Conservation (phyloP, 192 early-diverging fungal genomes). For the Gaertneriomyces semiglobifer region DNA sequence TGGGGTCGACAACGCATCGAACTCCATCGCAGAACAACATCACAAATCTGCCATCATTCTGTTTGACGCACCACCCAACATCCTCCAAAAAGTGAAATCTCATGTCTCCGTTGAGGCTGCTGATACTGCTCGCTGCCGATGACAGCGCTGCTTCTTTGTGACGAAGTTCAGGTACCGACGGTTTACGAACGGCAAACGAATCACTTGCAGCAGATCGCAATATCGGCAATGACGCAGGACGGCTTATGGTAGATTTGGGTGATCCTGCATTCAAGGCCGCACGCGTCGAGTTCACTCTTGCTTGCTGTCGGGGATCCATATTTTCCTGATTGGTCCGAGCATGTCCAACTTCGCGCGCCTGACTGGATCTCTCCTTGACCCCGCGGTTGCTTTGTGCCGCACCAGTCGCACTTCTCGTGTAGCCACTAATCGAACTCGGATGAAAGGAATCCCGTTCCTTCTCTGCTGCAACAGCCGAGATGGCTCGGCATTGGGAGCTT, state of each 20-base stretch:
- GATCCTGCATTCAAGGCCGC: conserved; percentile 1
- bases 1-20: conserved; percentile 34
- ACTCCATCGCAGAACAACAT: conserved; percentile 56
- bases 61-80: conserved; percentile 51
- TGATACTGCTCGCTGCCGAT: neutral
- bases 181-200: neutral
- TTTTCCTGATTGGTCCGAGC: neutral
- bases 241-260: neutral
- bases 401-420: neutral
- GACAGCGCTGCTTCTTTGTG: neutral
- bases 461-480: neutral
- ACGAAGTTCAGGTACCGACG: neutral
- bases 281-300: neutral
- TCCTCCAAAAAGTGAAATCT: conserved; percentile 33
- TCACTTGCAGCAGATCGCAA: neutral
- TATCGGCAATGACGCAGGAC: neutral
- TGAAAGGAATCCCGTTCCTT: conserved; percentile 24
- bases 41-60: conserved; percentile 30
- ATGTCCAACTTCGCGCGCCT: neutral
- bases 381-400: neutral
- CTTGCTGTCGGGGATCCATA: neutral
- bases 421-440: conserved; percentile 22
- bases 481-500: conserved; percentile 34
- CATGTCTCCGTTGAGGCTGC: neutral
- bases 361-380: neutral